Conservation (phyloP, 352 stramenopile genomes). For the Aphanomyces astaci region DNA sequence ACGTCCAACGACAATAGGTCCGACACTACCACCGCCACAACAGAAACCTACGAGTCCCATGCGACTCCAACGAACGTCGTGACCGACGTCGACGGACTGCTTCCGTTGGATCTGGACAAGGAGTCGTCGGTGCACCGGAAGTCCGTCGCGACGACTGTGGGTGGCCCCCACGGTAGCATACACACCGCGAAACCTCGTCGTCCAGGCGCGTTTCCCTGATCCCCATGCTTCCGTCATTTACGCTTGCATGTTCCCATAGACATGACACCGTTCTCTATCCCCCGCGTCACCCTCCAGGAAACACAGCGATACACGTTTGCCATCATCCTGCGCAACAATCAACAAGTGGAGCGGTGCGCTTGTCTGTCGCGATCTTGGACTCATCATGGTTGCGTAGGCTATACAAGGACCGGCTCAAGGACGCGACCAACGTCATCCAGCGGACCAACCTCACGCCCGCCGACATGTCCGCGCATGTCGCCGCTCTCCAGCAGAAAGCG, state of each 20-base stretch:
- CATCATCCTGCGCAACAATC: slow-evolving; percentile 71
- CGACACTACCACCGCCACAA: neutral
- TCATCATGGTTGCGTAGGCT: neutral
- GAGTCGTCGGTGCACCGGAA: slow-evolving; percentile 10
- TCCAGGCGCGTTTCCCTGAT: neutral
- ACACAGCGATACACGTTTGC: slow-evolving; percentile 86
- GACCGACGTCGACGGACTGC: slow-evolving; percentile 9
- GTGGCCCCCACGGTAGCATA: neutral
- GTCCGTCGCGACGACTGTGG: neutral
- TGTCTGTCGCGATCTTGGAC: neutral
- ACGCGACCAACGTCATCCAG: neutral
- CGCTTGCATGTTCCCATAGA: neutral
- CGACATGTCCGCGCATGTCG: slow-evolving; percentile 62
- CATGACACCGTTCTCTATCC: slow-evolving; percentile 5
- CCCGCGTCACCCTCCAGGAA: slow-evolving; percentile 44
- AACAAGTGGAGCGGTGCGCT: slow-evolving; percentile 39
- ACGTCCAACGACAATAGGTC: neutral
- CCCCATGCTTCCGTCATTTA: neutral
- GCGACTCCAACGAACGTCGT: slow-evolving; percentile 16
- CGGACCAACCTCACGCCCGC: slow-evolving; percentile 4
- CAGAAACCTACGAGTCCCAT: slow-evolving; percentile 13
- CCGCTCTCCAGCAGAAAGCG: slow-evolving; percentile 73
- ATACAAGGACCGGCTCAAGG: slow-evolving; percentile 10
- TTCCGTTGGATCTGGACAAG: slow-evolving; percentile 15
- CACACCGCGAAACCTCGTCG: neutral